Conservation (phyloP, 2,329 filamentous ascomycete genomes). For the Alternaria brassicae region DNA sequence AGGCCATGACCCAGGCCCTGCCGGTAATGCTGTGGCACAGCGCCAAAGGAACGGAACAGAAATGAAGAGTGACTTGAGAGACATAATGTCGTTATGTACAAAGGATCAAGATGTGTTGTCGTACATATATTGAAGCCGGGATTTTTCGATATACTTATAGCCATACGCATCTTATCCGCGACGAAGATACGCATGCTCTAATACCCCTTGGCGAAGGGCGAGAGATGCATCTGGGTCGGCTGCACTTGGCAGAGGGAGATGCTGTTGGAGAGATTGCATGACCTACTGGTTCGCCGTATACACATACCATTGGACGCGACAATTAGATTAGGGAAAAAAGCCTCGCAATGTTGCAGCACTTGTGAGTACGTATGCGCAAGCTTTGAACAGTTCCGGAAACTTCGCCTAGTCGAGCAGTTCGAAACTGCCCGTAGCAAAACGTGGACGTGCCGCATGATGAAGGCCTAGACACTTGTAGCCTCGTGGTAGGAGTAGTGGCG, state of each 20-base stretch:
- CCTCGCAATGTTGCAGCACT: conserved; percentile 32
- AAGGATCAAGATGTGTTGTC: conserved; percentile 8
- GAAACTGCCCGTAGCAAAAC: conserved; percentile 16
- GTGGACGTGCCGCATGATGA: conserved; percentile 37
- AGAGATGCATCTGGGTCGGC: conserved; percentile 12
- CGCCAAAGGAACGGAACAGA: conserved; percentile 32
- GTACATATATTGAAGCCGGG: conserved; percentile 6
- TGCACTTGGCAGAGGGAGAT: conserved; percentile 11
- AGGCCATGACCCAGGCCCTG: conserved; percentile 33
- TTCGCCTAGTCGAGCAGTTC: conserved; percentile 39
- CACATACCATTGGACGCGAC: conserved; percentile 24
- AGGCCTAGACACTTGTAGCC: conserved; percentile 16
- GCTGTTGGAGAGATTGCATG: conserved; percentile 18
- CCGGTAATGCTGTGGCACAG: conserved; percentile 28
- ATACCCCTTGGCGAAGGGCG: background rate
- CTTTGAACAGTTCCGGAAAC: conserved; percentile 27
- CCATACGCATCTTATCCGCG: background rate
- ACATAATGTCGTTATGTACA: conserved; percentile 21
- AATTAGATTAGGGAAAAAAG: conserved; percentile 24
- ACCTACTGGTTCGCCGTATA: conserved; percentile 9
- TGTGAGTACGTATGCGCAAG: conserved; percentile 10
- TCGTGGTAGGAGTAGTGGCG: conserved; percentile 21
- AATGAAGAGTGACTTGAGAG: conserved; percentile 19
- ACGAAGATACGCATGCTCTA: conserved; percentile 5
- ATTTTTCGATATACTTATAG: conserved; percentile 21